Conservation (phyloP, 768 basidiomycete species). For the Chiua virens region DNA sequence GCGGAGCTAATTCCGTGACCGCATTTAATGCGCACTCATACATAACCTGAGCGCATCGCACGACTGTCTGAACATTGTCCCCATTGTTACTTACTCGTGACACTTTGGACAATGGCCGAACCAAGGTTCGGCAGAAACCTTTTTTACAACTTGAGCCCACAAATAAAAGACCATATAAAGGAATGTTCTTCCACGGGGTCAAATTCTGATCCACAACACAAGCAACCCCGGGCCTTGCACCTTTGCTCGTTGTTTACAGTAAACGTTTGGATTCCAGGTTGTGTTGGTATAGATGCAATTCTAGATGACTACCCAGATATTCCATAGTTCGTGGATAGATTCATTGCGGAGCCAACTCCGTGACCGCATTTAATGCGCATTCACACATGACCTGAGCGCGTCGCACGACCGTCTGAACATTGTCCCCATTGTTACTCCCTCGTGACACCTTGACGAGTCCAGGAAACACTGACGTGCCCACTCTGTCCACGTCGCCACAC, state of each 20-base stretch:
- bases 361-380: constrained; percentile 55
- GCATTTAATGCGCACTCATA: constrained; percentile 75
- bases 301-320: constrained; percentile 15
- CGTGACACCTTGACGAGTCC: constrained; percentile 79
- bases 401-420: constrained; percentile 71
- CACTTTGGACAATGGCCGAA: too few relatives aligned
- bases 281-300: constrained; percentile 23
- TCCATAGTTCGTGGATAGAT: neutral
- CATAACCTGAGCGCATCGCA: constrained; percentile 81
- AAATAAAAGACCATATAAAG: too few relatives aligned
- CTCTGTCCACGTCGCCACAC: constrained; percentile 66
- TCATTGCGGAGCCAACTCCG: constrained; percentile 5
- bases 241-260: too few relatives aligned
- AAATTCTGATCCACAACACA: too few relatives aligned
- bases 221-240: too few relatives aligned
- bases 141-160: too few relatives aligned
- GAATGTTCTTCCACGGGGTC: too few relatives aligned
- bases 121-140: too few relatives aligned
- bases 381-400: constrained; percentile 87
- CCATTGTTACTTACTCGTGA: constrained; percentile 40
- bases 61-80: constrained; percentile 67
- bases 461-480: constrained; percentile 85
- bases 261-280: too few relatives aligned
- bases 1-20: constrained; percentile 1
- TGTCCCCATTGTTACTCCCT: constrained; percentile 41